phyloP scores from a whole-genome alignment of 2,329 filamentous ascomycete genomes.

The Aspergillus sp. region DNA sequence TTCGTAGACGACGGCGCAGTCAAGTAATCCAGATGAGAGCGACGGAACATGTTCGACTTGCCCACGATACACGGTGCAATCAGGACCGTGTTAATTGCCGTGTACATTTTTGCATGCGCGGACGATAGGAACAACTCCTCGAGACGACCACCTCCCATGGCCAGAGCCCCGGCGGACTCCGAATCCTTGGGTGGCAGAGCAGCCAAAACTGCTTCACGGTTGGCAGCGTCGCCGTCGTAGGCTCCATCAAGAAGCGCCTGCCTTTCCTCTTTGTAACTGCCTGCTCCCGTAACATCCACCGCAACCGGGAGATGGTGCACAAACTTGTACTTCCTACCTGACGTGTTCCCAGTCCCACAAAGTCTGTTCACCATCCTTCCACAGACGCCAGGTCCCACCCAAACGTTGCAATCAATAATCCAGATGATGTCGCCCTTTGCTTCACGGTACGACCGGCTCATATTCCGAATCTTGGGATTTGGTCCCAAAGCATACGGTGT shows the following conservation, averaged over 20 bases:
- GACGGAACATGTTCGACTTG: constrained; percentile 98
- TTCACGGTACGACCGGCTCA: constrained; percentile 87
- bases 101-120: constrained; percentile 94
- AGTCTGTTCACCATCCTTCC: constrained; percentile 86
- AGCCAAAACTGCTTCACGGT: background rate
- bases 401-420: constrained; percentile 95
- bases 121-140: constrained; percentile 95
- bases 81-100: constrained; percentile 87
- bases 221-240: constrained; percentile 6
- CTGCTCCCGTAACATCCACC: constrained; percentile 56
- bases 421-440: constrained; percentile 83
- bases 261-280: constrained; percentile 18
- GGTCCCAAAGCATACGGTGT: constrained; percentile 64
- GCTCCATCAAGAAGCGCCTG: constrained; percentile 19
- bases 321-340: constrained; percentile 64
- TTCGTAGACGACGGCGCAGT: constrained; percentile 48
- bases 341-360: constrained; percentile 54
- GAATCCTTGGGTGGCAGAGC: constrained; percentile 9
- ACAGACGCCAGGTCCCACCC: constrained; percentile 71
- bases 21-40: constrained; percentile 75
- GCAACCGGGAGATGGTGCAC: constrained; percentile 90
- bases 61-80: constrained; percentile 90
- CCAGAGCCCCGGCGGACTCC: constrained; percentile 14
- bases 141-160: constrained; percentile 66
- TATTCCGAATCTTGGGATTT: constrained; percentile 97